Conservation (phyloP, 192 early-diverging fungal species). For the Chytriomyces confervae region DNA sequence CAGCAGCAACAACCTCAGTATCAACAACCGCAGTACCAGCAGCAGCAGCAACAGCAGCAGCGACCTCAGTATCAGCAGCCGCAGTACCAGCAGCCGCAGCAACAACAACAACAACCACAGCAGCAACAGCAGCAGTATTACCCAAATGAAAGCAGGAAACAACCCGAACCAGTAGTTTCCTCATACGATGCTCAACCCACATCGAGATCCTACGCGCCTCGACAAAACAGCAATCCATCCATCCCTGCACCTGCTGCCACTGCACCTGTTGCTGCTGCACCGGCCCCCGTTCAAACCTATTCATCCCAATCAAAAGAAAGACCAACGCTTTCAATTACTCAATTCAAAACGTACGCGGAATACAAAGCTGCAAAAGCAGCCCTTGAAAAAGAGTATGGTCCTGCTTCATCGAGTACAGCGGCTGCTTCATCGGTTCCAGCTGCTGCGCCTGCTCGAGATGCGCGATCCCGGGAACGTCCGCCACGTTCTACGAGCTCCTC, state of each 20-base stretch:
- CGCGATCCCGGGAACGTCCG: neutral
- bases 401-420: neutral
- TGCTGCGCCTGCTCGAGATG: neutral
- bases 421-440: neutral
- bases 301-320: neutral
- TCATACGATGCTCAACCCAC: no score
- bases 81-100: neutral
- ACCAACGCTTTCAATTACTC: constrained; percentile 1
- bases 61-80: neutral
- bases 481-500: neutral
- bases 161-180: no score
- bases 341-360: constrained; percentile 21
- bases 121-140: neutral
- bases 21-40: neutral
- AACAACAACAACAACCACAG: neutral
- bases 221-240: neutral
- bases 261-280: neutral
- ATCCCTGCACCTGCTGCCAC: neutral
- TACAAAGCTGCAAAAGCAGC: constrained; percentile 25
- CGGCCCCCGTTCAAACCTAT: neutral
- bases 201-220: no score
- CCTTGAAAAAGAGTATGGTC: neutral
- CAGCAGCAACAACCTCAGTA: neutral
- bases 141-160: no score
- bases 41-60: neutral